A percentile compares a stretch with the other conserved stretches of the same genome.
Conservation (phyloP, 2,329 filamentous ascomycete species). For the Gnomoniopsis smithogilvyi region DNA sequence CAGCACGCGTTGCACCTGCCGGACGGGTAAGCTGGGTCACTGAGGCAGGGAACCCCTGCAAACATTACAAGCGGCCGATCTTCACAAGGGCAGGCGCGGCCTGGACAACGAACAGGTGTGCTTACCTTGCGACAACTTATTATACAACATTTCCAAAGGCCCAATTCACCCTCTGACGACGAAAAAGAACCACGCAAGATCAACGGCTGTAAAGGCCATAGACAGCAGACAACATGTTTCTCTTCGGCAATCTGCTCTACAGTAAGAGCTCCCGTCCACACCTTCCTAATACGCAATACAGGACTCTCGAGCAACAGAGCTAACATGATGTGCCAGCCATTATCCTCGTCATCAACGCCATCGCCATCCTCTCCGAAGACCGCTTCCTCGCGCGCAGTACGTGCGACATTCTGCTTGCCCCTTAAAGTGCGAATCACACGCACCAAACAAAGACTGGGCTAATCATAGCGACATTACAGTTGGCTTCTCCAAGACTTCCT, state of each 20-base stretch:
- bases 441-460: constrained; percentile 12
- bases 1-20: constrained; percentile 18
- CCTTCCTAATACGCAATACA: constrained; percentile 2
- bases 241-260: constrained; percentile 72
- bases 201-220: constrained; percentile 12
- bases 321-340: constrained; percentile 51
- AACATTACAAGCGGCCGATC: background rate
- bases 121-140: background rate
- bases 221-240: constrained; percentile 53
- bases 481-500: constrained; percentile 69
- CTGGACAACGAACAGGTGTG: no score
- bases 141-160: background rate
- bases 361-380: constrained; percentile 92
- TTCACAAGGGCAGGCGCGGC: background rate
- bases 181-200: background rate
- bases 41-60: background rate
- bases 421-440: background rate
- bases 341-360: constrained; percentile 87
- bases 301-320: constrained; percentile 7
- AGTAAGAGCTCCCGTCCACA: constrained; percentile 39
- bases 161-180: background rate
- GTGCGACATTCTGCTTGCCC: constrained; percentile 22
- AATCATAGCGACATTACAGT: constrained; percentile 58
- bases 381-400: constrained; percentile 84
- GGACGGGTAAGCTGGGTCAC: constrained; percentile 7